These are phyloP conservation scores for Neurospora tetraspora DNA, from an alignment of 495 filamentous ascomycete genomes.

Conservation along the genomic window DNA sequence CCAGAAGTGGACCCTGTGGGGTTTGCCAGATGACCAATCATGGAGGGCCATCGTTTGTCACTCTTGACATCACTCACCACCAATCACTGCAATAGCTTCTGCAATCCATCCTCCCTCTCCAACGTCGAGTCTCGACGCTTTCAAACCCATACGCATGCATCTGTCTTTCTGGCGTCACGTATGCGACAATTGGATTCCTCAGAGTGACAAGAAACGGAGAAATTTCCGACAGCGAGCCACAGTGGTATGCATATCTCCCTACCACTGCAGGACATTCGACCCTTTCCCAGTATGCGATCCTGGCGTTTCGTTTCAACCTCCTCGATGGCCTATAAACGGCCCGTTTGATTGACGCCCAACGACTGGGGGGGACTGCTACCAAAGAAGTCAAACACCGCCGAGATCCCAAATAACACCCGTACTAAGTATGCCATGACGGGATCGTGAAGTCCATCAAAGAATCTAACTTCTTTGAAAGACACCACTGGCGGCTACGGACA, in stretches of 20 bases:
- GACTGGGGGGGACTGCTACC: neutral
- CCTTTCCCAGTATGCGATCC: neutral
- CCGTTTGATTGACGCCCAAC: neutral
- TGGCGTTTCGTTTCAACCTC: neutral
- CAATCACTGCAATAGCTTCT: neutral
- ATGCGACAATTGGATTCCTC: neutral
- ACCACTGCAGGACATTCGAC: neutral
- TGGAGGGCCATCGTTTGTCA: neutral
- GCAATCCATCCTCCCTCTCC: neutral
- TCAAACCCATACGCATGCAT: neutral
- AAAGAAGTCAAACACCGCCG: neutral
- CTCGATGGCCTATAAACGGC: neutral
- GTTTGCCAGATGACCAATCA: neutral
- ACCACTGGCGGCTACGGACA: neutral
- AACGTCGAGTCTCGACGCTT: neutral
- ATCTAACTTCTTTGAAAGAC: neutral
- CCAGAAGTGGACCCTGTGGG: neutral
- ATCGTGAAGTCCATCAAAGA: neutral
- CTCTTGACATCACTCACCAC: too few species aligned
- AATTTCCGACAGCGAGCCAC: neutral
- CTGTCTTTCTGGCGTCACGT: neutral
- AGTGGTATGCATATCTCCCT: neutral
- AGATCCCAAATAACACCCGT: neutral
- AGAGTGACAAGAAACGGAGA: neutral
- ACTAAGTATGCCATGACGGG: neutral